Evolutionary conservation across 2,329 filamentous ascomycete species (phyloP).

Genomic region (Graphilbum fragrans): DNA sequence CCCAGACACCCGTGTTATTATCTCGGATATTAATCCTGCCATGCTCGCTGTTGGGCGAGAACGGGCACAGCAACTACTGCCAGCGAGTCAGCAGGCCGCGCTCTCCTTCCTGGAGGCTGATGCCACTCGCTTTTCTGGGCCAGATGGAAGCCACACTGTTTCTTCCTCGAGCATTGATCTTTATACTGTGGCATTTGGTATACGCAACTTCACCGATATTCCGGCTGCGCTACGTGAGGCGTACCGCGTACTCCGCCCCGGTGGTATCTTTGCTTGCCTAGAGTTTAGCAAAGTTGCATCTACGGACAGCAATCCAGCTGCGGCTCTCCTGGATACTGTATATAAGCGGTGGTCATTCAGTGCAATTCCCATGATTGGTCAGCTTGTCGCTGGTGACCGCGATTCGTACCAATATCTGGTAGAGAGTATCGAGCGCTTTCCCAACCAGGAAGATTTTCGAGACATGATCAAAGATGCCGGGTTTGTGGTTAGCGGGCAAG

Average conservation of each 20-base stretch:
- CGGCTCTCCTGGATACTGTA: conserved; percentile 68
- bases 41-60: conserved; percentile 87
- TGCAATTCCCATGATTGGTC: conserved; percentile 88
- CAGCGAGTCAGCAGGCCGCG: conserved; percentile 41
- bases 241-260: conserved; percentile 79
- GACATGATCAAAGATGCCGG: conserved; percentile 75
- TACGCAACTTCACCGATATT: conserved; percentile 94
- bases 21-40: conserved; percentile 89
- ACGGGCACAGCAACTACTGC: conserved; percentile 50
- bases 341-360: conserved; percentile 96
- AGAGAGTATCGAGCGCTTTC: conserved; percentile 92
- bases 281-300: conserved; percentile 77
- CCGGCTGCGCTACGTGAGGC: conserved; percentile 72
- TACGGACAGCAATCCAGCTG: conserved; percentile 25
- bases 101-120: conserved; percentile 79
- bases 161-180: conserved; percentile 68
- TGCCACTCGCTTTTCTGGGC: conserved; percentile 53
- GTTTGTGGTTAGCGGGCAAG: conserved; percentile 69
- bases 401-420: conserved; percentile 98
- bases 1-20: conserved; percentile 69
- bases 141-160: conserved; percentile 34
- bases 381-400: conserved; percentile 84
- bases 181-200: conserved; percentile 96
- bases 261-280: conserved; percentile 89
- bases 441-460: conserved; percentile 71